These are phyloP conservation scores for Backusella westeae DNA, from an alignment of 192 early-diverging fungal genomes.

Conservation along the genomic window DNA sequence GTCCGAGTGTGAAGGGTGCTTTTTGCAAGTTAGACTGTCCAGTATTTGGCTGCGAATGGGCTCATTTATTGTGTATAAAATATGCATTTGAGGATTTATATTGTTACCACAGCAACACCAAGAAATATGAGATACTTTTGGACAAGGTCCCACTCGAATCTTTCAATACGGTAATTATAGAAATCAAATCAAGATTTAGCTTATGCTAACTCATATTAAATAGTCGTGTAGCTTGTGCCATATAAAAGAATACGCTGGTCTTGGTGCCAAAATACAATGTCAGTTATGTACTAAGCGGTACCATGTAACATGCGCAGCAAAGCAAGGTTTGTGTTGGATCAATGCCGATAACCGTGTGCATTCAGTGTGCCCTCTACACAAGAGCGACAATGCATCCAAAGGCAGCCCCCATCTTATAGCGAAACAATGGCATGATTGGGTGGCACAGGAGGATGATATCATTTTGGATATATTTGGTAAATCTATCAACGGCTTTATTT, in stretches of 20 bases:
- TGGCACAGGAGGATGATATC: neutral
- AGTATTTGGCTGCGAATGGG: slow-evolving; percentile 9
- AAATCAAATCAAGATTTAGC: neutral
- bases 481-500: neutral
- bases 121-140: neutral
- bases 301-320: neutral
- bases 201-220: neutral
- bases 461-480: neutral
- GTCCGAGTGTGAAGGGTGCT: slow-evolving; percentile 23
- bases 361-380: neutral
- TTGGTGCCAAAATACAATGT: neutral
- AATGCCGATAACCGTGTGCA: neutral
- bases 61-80: neutral
- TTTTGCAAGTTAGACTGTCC: slow-evolving; percentile 16
- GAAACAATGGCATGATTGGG: neutral
- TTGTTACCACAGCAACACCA: neutral
- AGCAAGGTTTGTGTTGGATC: neutral
- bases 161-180: neutral
- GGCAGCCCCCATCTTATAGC: neutral
- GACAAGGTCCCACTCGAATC: neutral
- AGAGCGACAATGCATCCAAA: neutral
- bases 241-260: neutral
- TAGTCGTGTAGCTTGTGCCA: neutral
- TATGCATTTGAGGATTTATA: neutral
- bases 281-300: neutral